Conservation (phyloP, 1,284 basidiomycete species). For the Irpex rosettiformis region DNA sequence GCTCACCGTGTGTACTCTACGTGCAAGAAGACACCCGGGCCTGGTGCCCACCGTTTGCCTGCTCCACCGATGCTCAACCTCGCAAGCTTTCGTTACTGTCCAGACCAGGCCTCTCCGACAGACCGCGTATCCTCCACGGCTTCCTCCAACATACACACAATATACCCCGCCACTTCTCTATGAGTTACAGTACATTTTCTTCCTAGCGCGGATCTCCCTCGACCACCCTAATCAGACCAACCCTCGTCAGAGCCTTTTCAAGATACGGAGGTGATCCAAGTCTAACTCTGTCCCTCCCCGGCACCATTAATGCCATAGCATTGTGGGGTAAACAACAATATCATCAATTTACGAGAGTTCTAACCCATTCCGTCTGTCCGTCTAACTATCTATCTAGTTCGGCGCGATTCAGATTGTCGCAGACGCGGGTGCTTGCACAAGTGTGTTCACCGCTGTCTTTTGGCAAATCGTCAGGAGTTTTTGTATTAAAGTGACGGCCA, state of each 20-base stretch:
- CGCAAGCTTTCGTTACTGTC: background rate
- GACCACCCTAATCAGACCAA: background rate
- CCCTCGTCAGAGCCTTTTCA: background rate
- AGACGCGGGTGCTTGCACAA: background rate
- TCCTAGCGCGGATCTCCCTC: background rate
- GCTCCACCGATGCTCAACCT: slow-evolving; percentile 1
- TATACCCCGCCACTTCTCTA: background rate
- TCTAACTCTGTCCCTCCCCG: background rate
- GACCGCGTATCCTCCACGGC: slow-evolving; percentile 7
- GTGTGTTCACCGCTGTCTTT: background rate
- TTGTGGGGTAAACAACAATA: background rate
- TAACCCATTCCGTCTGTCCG: background rate
- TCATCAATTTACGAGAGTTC: background rate
- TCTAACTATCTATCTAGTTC: background rate
- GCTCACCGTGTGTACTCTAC: background rate
- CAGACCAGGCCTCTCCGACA: background rate
- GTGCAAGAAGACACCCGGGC: background rate
- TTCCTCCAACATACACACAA: background rate
- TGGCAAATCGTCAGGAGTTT: too few relatives aligned
- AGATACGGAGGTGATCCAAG: background rate
- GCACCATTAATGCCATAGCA: background rate
- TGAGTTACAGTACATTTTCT: background rate
- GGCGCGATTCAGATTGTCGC: background rate
- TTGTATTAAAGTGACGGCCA: too few relatives aligned
- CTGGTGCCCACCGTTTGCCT: background rate